Evolutionary conservation across 495 filamentous ascomycete species (phyloP).

Genomic region (Penicillium cataractarum): DNA sequence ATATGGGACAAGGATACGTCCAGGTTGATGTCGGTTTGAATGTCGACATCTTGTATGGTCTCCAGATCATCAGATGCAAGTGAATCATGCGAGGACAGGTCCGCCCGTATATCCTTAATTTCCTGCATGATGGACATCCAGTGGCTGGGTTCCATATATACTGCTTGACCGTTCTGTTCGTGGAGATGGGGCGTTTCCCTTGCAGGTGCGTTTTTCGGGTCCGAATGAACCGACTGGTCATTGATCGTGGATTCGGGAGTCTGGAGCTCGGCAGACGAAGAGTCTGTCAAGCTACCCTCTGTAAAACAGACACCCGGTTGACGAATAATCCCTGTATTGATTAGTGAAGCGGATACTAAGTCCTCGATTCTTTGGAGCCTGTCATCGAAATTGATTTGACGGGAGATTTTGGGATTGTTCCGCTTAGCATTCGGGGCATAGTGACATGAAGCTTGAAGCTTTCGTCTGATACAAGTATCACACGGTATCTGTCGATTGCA

Average conservation of each 20-base stretch:
- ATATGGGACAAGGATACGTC: background rate
- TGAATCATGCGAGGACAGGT: slow-evolving; percentile 24
- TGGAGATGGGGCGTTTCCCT: slow-evolving; percentile 10
- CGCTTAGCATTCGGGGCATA: slow-evolving; percentile 50
- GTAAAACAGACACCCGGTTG: background rate
- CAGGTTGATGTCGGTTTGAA: background rate
- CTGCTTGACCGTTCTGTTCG: slow-evolving; percentile 27
- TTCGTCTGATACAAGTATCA: slow-evolving; percentile 49
- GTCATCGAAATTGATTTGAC: slow-evolving; percentile 46
- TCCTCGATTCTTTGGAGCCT: slow-evolving; percentile 56
- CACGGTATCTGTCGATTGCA: slow-evolving; percentile 51
- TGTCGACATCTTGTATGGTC: background rate
- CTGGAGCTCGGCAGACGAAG: background rate
- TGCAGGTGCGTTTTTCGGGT: slow-evolving; percentile 4
- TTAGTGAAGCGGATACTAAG: slow-evolving; percentile 26
- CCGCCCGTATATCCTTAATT: slow-evolving; percentile 41
- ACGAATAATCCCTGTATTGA: background rate
- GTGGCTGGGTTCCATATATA: slow-evolving; percentile 56
- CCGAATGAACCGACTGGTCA: background rate
- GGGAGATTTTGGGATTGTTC: slow-evolving; percentile 30
- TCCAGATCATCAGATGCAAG: background rate
- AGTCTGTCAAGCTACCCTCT: background rate
- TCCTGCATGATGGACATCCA: slow-evolving; percentile 60
- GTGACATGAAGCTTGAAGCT: slow-evolving; percentile 41
- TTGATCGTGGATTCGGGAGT: background rate